Evolutionary conservation across 345 rosid species (phyloP).

Genomic region (Gossypium herbaceum): DNA sequence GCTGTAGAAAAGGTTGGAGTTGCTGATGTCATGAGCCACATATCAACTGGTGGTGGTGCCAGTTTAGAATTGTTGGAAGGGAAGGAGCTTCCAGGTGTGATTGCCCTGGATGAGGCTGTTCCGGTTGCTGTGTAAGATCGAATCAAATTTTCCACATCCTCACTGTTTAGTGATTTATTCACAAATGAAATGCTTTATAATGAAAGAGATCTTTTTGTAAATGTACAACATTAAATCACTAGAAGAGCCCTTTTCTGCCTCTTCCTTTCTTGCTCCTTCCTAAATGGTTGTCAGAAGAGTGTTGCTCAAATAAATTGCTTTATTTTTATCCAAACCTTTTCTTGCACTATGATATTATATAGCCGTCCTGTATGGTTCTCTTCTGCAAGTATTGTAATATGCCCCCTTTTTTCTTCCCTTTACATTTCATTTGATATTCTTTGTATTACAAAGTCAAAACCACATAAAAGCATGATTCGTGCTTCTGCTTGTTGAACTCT

Average conservation of each 20-base stretch:
- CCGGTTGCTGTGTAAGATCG: conserved; percentile 43
- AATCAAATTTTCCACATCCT: background rate
- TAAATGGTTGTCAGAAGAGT: conserved; percentile 1
- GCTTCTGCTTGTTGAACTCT: background rate
- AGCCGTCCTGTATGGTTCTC: background rate
- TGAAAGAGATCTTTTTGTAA: conserved; percentile 22
- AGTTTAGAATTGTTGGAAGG: conserved; percentile 89
- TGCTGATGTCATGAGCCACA: conserved; percentile 81
- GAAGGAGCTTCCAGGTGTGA: conserved; percentile 76
- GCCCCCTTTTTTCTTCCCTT: background rate
- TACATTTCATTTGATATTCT: background rate
- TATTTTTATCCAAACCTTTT: background rate
- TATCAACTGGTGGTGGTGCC: conserved; percentile 90
- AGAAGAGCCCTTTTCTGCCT: conserved; percentile 16
- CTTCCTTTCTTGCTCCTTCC: background rate
- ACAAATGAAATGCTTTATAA: conserved; percentile 21
- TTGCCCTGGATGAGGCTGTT: conserved; percentile 70
- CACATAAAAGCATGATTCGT: background rate
- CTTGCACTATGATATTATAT: background rate
- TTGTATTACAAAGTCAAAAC: background rate
- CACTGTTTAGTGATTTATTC: background rate
- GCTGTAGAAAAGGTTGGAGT: conserved; percentile 80
- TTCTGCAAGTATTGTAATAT: too few species aligned
- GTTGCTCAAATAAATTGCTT: conserved; percentile 19
- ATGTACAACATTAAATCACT: conserved; percentile 13